Conservation (phyloP, 495 filamentous ascomycete species). For the Xylaria scruposa region DNA sequence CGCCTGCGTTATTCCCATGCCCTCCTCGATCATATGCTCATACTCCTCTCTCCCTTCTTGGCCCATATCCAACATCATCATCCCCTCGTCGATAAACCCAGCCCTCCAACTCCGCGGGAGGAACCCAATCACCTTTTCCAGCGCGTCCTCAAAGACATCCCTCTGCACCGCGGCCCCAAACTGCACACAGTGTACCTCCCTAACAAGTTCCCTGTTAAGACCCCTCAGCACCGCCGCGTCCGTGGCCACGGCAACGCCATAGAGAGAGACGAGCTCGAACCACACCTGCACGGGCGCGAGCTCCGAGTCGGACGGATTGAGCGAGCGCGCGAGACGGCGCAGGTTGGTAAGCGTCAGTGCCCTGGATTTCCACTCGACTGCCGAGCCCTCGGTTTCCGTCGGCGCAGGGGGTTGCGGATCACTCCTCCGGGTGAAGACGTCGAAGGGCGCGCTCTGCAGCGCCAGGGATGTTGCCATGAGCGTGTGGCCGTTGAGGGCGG, state of each 20-base stretch:
- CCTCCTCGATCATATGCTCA: not conserved
- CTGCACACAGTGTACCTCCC: conserved; percentile 45
- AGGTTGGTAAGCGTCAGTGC: conserved; percentile 46
- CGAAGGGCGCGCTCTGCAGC: conserved; percentile 41
- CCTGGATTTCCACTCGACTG: conserved; percentile 1
- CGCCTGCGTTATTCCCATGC: not conserved
- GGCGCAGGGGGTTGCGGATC: not conserved
- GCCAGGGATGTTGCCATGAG: conserved; percentile 55
- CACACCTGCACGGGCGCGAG: conserved; percentile 60
- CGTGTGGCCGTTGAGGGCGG: conserved; percentile 45
- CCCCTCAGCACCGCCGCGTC: conserved; percentile 30
- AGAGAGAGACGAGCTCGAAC: conserved; percentile 51
- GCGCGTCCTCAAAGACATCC: conserved; percentile 47
- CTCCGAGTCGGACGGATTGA: conserved; percentile 46
- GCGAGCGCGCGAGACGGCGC: conserved; percentile 45
- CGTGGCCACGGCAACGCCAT: conserved; percentile 35
- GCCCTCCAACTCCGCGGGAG: not conserved
- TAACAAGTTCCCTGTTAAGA: conserved; percentile 44
- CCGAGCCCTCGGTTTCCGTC: not conserved
- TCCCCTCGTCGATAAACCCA: not conserved
- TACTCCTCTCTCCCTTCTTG: not conserved
- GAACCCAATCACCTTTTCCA: conserved; percentile 35
- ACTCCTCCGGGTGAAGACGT: conserved; percentile 35
- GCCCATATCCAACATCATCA: not conserved
- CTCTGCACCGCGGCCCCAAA: conserved; percentile 54